Percentiles rank a stretch among this genome's conserved stretches.
phyloP scores from a whole-genome alignment of 1,139 yeast genomes.

The Kurtzmaniella quercitrusa region DNA sequence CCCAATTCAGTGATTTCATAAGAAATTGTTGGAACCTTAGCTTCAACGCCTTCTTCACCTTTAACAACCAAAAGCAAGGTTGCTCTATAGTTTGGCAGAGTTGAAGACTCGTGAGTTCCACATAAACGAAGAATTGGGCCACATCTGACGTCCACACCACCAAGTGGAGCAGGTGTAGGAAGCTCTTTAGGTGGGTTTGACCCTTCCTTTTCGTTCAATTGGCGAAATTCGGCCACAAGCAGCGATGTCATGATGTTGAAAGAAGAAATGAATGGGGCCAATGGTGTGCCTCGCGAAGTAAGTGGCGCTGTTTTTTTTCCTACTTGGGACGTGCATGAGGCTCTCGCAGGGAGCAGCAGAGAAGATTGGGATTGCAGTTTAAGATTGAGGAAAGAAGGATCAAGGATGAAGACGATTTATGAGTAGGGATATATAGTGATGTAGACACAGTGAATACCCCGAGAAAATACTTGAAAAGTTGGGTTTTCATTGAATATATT shows the following conservation, averaged over 20 bases:
- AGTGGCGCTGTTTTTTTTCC: not conserved
- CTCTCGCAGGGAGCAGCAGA: not conserved
- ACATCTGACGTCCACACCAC: slow-evolving; percentile 50
- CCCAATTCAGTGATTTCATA: slow-evolving; percentile 38
- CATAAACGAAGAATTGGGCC: slow-evolving; percentile 75
- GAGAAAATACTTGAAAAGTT: no score
- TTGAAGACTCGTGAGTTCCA: slow-evolving; percentile 49
- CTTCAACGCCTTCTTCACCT: slow-evolving; percentile 26
- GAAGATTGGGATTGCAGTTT: not conserved
- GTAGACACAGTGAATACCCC: no score
- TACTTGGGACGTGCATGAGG: not conserved
- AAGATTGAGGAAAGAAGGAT: not conserved
- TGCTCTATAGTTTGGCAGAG: slow-evolving; percentile 53
- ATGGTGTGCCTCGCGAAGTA: not conserved
- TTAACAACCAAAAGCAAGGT: slow-evolving; percentile 59
- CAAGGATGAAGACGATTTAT: no score
- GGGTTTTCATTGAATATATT: no score
- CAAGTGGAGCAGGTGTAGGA: slow-evolving; percentile 25
- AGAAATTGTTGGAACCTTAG: slow-evolving; percentile 30
- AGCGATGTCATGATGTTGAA: slow-evolving; percentile 2
- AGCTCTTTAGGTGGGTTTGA: slow-evolving; percentile 18
- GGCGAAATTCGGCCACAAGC: slow-evolving; percentile 6
- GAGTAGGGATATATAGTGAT: no score
- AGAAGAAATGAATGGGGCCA: not conserved
- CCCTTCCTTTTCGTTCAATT: slow-evolving; percentile 5